These are phyloP conservation scores for Panus rudis DNA, from an alignment of 768 basidiomycete genomes.

Conservation along the genomic window DNA sequence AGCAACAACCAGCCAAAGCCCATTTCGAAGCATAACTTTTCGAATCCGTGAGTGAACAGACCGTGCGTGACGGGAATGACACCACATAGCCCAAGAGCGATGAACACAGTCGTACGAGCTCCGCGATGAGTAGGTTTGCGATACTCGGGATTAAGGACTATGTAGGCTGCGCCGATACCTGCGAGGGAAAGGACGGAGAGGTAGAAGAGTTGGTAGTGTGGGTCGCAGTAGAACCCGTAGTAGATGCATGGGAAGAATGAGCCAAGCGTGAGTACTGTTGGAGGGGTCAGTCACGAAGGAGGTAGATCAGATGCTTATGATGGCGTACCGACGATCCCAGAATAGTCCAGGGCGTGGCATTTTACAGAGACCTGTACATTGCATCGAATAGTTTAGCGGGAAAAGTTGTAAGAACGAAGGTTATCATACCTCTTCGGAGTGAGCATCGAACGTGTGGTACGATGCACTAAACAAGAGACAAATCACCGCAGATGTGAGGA, in stretches of 20 bases:
- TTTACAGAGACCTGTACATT: constrained; percentile 42
- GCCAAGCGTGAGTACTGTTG: constrained; percentile 58
- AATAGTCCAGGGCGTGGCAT: constrained; percentile 67
- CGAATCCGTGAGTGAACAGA: constrained; percentile 48
- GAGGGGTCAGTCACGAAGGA: background rate
- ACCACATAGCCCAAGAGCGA: constrained; percentile 66
- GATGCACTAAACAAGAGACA: constrained; percentile 68
- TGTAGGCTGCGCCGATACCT: constrained; percentile 62
- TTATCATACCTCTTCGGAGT: constrained; percentile 55
- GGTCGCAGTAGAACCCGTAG: constrained; percentile 72
- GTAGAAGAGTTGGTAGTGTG: constrained; percentile 47
- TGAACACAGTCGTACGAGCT: constrained; percentile 72
- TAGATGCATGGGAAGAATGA: constrained; percentile 73
- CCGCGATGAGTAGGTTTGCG: constrained; percentile 67
- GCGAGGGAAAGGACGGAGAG: constrained; percentile 41
- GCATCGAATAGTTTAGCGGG: background rate
- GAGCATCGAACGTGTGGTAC: constrained; percentile 69
- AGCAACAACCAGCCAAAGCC: constrained; percentile 65
- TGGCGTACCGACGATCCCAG: constrained; percentile 69
- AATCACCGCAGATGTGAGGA: constrained; percentile 62
- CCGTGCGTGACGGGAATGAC: constrained; percentile 66
- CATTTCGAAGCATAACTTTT: constrained; percentile 49
- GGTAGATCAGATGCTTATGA: background rate
- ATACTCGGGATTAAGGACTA: constrained; percentile 76
- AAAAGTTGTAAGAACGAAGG: background rate